A percentile compares a stretch with the other conserved stretches of the same genome.
Conservation (phyloP, 2,329 filamentous ascomycete genomes). For the Pochonia chlamydosporia region DNA sequence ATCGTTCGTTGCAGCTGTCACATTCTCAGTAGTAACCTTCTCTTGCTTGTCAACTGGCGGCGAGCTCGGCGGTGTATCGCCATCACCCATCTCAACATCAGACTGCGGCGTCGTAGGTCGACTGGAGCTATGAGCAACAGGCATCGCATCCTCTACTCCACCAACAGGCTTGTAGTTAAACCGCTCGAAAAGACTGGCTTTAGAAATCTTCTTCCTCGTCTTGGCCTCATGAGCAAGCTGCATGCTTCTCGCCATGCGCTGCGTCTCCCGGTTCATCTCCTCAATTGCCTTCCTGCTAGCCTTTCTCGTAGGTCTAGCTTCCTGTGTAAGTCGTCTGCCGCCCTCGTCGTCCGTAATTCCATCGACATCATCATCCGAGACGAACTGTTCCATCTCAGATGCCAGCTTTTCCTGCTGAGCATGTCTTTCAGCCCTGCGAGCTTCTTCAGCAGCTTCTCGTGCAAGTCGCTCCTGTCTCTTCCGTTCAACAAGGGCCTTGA, state of each 20-base stretch:
- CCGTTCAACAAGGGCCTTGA: conserved; percentile 66
- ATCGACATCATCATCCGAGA: conserved; percentile 35
- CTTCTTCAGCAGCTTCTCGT: conserved; percentile 55
- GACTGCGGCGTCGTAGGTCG: conserved; percentile 45
- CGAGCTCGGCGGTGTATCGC: conserved; percentile 69
- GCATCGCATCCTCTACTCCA: conserved; percentile 18
- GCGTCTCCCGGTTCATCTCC: conserved; percentile 92
- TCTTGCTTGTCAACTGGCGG: conserved; percentile 34
- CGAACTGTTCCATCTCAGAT: conserved; percentile 29
- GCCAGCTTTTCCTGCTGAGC: conserved; percentile 29
- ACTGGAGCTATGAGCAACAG: conserved; percentile 49
- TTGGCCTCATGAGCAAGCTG: conserved; percentile 85
- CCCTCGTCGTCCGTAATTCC: conserved; percentile 56
- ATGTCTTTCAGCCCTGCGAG: conserved; percentile 38
- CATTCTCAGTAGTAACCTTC: conserved; percentile 7
- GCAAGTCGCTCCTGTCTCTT: conserved; percentile 68
- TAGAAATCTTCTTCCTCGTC: conserved; percentile 86
- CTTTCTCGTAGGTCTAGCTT: conserved; percentile 66
- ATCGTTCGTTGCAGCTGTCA: conserved; percentile 21
- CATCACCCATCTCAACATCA: conserved; percentile 44
- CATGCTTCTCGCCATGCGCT: conserved; percentile 83
- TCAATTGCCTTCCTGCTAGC: conserved; percentile 92
- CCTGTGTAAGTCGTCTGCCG: conserved; percentile 62
- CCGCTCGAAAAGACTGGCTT: conserved; percentile 72
- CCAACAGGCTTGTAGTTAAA: conserved; percentile 65